These are phyloP conservation scores for Cyanidium caldarium DNA, from an alignment of 23 red algal species.

Conservation along the genomic window DNA sequence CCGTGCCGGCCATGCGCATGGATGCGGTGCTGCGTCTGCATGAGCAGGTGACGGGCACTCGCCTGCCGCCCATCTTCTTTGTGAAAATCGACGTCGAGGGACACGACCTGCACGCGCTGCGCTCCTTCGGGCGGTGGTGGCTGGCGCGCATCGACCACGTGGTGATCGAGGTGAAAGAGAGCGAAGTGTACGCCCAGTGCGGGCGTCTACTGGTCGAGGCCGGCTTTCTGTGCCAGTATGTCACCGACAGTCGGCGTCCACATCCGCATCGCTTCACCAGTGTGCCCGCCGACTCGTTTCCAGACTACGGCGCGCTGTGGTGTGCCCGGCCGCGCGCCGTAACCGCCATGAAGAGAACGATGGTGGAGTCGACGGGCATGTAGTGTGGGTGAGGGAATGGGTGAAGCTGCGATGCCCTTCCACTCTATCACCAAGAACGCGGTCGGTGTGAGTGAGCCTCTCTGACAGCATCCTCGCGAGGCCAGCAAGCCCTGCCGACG, in stretches of 20 bases:
- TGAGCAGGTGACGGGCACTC: not conserved
- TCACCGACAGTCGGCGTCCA: not conserved
- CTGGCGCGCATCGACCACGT: not conserved
- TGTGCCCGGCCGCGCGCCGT: not conserved
- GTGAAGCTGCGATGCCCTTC: too few species aligned
- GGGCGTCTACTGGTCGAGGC: not conserved
- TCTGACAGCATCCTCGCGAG: too few species aligned
- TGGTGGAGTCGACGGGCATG: too few species aligned
- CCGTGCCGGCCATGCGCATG: not conserved
- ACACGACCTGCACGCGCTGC: not conserved
- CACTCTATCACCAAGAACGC: too few species aligned
- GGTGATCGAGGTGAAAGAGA: not conserved
- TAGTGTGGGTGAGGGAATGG: too few species aligned
- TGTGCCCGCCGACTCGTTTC: not conserved
- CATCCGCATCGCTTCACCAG: not conserved
- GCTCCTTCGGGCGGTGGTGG: not conserved
- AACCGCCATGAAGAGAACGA: too few species aligned
- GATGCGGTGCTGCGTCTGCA: not conserved
- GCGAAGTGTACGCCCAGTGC: not conserved
- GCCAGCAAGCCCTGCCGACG: too few species aligned
- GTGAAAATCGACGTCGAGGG: slow-evolving; percentile 5
- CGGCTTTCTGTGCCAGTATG: not conserved
- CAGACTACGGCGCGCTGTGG: not conserved
- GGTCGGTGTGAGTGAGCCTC: too few species aligned
- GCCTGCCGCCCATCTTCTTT: not conserved